Evolutionary conservation across 2,329 filamentous ascomycete genomes (phyloP).

Genomic region (Penicillium fuscoglaucum): DNA sequence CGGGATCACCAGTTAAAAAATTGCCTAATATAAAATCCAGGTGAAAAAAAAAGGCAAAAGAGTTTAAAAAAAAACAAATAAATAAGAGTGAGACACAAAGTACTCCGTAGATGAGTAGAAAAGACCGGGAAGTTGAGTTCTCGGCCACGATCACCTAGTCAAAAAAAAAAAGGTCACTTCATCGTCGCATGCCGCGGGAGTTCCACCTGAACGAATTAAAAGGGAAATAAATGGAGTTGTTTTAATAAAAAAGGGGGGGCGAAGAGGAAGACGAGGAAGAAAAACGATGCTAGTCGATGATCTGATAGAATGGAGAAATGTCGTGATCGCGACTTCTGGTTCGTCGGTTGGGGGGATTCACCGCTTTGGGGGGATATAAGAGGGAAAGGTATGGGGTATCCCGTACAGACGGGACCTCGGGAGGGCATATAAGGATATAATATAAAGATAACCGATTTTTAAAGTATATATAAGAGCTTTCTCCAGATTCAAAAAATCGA

Average conservation of each 20-base stretch:
- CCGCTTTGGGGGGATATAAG: conserved; percentile 16
- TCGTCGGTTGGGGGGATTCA: conserved; percentile 27
- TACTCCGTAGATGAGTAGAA: neutral
- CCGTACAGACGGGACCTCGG: no score
- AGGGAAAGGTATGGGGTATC: neutral
- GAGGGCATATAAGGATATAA: neutral
- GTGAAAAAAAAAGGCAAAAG: neutral
- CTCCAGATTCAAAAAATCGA: neutral
- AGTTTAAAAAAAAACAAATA: neutral
- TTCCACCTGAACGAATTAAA: conserved; percentile 10
- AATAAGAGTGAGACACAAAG: neutral
- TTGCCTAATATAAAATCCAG: neutral
- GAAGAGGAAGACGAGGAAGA: conserved; percentile 6
- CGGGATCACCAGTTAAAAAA: neutral
- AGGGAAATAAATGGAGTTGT: conserved; percentile 8
- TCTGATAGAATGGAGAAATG: conserved; percentile 47
- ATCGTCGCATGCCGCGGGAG: conserved; percentile 11
- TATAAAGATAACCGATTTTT: neutral
- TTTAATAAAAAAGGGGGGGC: conserved; percentile 4
- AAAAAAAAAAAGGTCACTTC: conserved; percentile 3
- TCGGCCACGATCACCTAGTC: conserved; percentile 8
- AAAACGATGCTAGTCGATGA: conserved; percentile 35
- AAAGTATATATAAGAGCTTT: neutral
- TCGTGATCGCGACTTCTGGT: conserved; percentile 41
- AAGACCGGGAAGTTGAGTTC: conserved; percentile 5